These are phyloP conservation scores for Pleurotus djamor DNA, from an alignment of 768 basidiomycete genomes.

Conservation along the genomic window DNA sequence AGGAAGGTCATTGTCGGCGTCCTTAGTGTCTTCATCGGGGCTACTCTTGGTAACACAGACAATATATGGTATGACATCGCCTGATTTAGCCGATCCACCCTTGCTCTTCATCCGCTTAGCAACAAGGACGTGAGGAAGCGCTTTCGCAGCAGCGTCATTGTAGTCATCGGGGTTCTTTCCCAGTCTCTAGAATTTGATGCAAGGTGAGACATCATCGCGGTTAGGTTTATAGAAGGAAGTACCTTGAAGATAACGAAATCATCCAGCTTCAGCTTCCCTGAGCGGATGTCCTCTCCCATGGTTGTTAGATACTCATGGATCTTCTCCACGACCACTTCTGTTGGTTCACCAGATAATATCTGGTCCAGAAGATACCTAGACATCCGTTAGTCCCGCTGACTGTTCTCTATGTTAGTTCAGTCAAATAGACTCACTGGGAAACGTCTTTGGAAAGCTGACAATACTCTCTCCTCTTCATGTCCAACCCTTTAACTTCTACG, in stretches of 20 bases:
- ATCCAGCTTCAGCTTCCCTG: conserved; percentile 78
- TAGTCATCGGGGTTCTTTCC: conserved; percentile 98
- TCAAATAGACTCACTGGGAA: conserved; percentile 69
- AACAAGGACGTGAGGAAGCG: conserved; percentile 96
- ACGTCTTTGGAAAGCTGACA: conserved; percentile 88
- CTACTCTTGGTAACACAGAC: conserved; percentile 65
- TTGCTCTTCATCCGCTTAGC: conserved; percentile 86
- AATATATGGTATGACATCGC: conserved; percentile 95
- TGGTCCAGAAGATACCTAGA: conserved; percentile 86
- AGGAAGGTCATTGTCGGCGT: conserved; percentile 58
- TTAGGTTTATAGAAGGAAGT: conserved; percentile 5
- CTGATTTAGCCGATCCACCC: conserved; percentile 75
- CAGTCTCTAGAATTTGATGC: conserved; percentile 57
- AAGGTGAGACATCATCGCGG: neutral
- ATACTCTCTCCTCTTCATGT: conserved; percentile 99
- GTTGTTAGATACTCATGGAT: conserved; percentile 89
- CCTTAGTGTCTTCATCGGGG: conserved; percentile 46
- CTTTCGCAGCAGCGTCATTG: conserved; percentile 77
- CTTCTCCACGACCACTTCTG: conserved; percentile 84
- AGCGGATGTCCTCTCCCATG: conserved; percentile 76
- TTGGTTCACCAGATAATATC: conserved; percentile 87
- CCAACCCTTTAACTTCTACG: conserved; percentile 93
- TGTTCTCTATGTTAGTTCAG: neutral
- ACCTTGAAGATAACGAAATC: conserved; percentile 97
- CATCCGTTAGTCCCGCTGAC: neutral